Evolutionary conservation across 805 yeast species (phyloP), one percentile per base, ranked within the genome.

Genomic region (Lipomyces oligophaga): DNA sequence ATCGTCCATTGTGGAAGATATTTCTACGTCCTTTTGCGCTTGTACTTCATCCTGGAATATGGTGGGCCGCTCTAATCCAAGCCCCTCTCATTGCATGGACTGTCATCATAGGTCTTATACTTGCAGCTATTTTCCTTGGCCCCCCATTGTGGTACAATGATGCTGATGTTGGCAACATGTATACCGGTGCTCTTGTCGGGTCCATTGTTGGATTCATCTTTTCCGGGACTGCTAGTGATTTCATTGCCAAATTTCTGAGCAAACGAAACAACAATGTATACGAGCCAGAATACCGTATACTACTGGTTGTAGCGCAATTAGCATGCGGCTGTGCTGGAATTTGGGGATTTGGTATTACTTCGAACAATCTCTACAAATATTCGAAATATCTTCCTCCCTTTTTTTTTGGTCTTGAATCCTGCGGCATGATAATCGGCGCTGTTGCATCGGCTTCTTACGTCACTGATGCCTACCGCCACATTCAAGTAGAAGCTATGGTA

Each of bases 61-160:
- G 38, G n/a, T 53, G 57, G 48, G 57, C 45, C 10, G 45, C 49
- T 19, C 37, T 51, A 21, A 43, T 46, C 3, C 57, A 52, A 31
- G 56, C 58, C 18, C 43, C 52, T 6, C 19, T 53, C 30, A 52
- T 53, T 43, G 55, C 52, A 6, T 53, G 57, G 57, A 53, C 57
- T 2, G 53, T 46, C 35, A 46, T 45, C 31, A 52, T 53, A 21
- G 52, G 57, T 16, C 52, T 52, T 27, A 52, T 53, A 5, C 41
- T 53, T 20, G 57, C 57, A 2, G 56, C 52, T 7, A 39, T 53
- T 5, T 53, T 53, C 38, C 35, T 46, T 31, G 57, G 57, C 6
- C 55, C 56, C 8, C 57, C 57, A 20, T 28, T 53, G 19, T 53
- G 51, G 51, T 52, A 38, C 28, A 26, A 32, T 13, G 57, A 50